Evolutionary conservation across 164 flowering plant genomes (phyloP).

Genomic region (Houttuynia cordata): DNA sequence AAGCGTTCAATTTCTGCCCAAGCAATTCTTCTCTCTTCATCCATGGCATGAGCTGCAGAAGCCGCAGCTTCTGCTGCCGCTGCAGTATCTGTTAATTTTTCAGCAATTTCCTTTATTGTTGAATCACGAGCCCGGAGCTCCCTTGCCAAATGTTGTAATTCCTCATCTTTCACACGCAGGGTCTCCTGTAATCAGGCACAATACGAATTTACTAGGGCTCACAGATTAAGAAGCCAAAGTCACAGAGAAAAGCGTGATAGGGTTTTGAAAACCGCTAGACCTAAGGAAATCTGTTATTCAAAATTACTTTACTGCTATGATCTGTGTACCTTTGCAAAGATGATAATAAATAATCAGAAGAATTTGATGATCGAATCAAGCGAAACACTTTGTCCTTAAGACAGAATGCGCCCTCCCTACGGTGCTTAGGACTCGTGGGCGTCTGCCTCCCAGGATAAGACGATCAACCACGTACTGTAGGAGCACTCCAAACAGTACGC

Average conservation of each 20-base stretch:
- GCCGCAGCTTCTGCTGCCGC: constrained; percentile 98
- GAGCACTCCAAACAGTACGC: too few species aligned
- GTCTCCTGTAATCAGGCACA: constrained; percentile 52
- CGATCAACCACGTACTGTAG: too few species aligned
- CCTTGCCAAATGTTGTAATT: constrained; percentile 76
- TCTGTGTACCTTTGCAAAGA: too few species aligned
- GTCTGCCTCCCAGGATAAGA: too few species aligned
- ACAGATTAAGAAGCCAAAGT: background rate
- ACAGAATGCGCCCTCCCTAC: too few species aligned
- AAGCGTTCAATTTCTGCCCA: constrained; percentile 71
- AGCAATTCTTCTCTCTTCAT: constrained; percentile 72
- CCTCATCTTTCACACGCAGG: constrained; percentile 87
- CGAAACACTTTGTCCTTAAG: too few species aligned
- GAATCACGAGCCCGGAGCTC: constrained; percentile 87
- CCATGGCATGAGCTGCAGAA: constrained; percentile 91
- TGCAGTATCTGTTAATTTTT: constrained; percentile 81
- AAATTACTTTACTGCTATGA: too few species aligned
- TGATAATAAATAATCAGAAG: too few species aligned
- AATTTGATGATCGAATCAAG: too few species aligned
- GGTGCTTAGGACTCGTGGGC: too few species aligned
- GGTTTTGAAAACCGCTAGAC: too few species aligned
- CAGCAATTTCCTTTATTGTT: constrained; percentile 80
- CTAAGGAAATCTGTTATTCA: too few species aligned
- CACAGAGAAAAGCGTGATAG: background rate
- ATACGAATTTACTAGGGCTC: background rate